Base-by-base conservation (phyloP, 1,284 basidiomycete species). In the Earliella scabrosa region DNA sequence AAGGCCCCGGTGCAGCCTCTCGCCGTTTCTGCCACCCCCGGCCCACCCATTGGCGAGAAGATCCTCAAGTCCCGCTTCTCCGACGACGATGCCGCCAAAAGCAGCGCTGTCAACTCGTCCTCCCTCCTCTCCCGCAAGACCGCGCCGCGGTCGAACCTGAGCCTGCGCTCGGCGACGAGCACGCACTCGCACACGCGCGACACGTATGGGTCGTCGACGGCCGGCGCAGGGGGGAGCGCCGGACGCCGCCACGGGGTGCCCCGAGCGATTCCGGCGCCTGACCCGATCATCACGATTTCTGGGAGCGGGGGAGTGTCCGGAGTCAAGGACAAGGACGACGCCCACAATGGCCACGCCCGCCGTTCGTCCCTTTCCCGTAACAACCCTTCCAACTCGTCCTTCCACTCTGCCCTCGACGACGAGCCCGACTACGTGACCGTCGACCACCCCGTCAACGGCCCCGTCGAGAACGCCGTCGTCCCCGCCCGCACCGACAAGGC, bases 341-440 rank as follows among this genome's bases (percentile, higher is more conserved):
- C 40, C 47, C 43, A 47, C 26, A 21, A 23, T 45, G 46, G 55
- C 38, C 35, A 26, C 23, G 39, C 32, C 40, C 29, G 26, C 18
- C 58, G 50, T 60, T 45, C 63, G 56, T 53, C 54, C 62, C 49
- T 54, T 63, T 50, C 50, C 56, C 50, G 63, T 63, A 59, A 63
- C 63, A 57, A 63, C 56, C 59, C 61, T 36, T 60, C 68, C 60
- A 58, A 66, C 66, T 63, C 69, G 59, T 63, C 56, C 53, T 53
- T 83, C 57, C 82, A 58, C 58, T 63, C 63, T 58, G 63, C 58
- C 60, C 39, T 51, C 48, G 58, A 61, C 53, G 83, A 88, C 73
- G 87, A 88, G 67, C 77, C 84, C 59, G 87, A 90, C 77, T 89
- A 87, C 73, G 85, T 89, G 66, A 86, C 85, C 61, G 65, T 74